phyloP scores from a whole-genome alignment of 129 eudicot genomes.

The Artemisia annua region DNA sequence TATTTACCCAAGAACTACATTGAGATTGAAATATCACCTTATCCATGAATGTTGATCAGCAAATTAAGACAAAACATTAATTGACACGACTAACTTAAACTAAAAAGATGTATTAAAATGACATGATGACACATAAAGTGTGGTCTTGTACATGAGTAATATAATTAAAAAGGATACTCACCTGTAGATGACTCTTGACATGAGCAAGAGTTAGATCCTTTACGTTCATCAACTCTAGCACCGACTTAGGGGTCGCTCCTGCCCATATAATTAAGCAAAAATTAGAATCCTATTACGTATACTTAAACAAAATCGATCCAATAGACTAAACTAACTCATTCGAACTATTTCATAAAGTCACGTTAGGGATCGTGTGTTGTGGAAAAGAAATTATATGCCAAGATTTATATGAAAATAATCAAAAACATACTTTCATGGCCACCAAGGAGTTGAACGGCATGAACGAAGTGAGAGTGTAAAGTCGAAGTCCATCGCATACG shows the following conservation, averaged over 20 bases:
- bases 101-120: too few relatives aligned
- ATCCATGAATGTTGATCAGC: too few relatives aligned
- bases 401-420: not conserved
- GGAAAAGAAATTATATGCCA: not conserved
- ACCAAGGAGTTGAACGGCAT: constrained; percentile 93
- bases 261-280: constrained; percentile 20
- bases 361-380: too few relatives aligned
- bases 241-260: constrained; percentile 99
- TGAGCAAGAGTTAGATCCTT: constrained; percentile 97
- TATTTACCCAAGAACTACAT: too few relatives aligned
- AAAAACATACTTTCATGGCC: constrained; percentile 83
- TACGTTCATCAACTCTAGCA: constrained; percentile 91
- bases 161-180: constrained; percentile 21
- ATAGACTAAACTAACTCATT: not conserved
- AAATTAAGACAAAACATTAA: too few relatives aligned
- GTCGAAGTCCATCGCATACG: constrained; percentile 98
- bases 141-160: not conserved
- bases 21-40: too few relatives aligned
- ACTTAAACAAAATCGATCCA: not conserved
- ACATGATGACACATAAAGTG: constrained; percentile 2
- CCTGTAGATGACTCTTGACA: constrained; percentile 96
- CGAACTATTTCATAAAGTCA: not conserved
- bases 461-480: constrained; percentile 91
- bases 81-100: too few relatives aligned
- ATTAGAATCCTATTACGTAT: not conserved